Conservation (phyloP, 2,329 filamentous ascomycete genomes). For the Pseudomassariella vexata region DNA sequence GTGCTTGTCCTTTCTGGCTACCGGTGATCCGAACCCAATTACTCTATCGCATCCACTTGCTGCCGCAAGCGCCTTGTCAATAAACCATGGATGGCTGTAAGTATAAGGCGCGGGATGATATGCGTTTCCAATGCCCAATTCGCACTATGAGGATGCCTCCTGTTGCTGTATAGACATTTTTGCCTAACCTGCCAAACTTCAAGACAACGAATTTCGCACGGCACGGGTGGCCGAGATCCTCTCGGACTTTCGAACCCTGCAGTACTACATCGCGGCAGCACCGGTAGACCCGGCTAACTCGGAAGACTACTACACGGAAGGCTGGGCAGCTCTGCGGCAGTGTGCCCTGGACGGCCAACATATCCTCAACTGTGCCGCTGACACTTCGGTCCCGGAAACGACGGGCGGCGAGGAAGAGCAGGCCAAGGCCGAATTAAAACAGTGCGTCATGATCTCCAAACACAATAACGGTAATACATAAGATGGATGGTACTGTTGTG, state of each 20-base stretch:
- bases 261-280: constrained; percentile 55
- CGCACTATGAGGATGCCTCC: constrained; percentile 8
- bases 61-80: too few relatives aligned
- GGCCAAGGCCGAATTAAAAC: constrained; percentile 55
- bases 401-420: constrained; percentile 53
- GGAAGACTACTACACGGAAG: constrained; percentile 58
- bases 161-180: constrained; percentile 5
- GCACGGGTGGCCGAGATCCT: constrained; percentile 57
- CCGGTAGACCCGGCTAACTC: constrained; percentile 48
- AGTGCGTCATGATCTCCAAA: constrained; percentile 37
- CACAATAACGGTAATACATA: too few relatives aligned
- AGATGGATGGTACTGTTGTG: too few relatives aligned
- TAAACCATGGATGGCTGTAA: constrained; percentile 26
- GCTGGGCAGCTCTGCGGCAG: constrained; percentile 57
- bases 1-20: too few relatives aligned
- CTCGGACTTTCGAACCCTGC: constrained; percentile 54
- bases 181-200: constrained; percentile 14
- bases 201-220: constrained; percentile 58
- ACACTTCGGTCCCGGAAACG: constrained; percentile 50
- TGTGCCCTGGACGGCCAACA: constrained; percentile 58
- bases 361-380: constrained; percentile 59
- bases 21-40: too few relatives aligned
- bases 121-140: constrained; percentile 4
- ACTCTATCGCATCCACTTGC: too few relatives aligned
- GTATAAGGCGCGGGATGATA: constrained; percentile 11